Percentiles rank a stretch among this genome's conserved stretches.
These are phyloP conservation scores for Monotropa hypopitys DNA, from an alignment of 179 eudicot genomes.

Conservation along the genomic window DNA sequence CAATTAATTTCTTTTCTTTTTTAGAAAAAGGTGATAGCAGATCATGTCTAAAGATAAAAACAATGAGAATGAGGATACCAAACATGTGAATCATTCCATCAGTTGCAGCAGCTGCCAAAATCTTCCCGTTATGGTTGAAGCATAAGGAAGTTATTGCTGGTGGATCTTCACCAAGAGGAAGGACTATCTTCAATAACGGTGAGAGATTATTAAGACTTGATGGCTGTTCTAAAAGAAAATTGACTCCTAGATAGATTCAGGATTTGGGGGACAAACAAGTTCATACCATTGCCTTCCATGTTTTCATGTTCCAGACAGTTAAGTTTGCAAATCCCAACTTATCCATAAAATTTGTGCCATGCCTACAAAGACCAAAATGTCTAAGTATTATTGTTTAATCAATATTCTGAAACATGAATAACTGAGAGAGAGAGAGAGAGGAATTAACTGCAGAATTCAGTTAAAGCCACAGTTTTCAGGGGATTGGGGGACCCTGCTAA, in stretches of 20 bases:
- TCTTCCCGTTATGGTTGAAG: slow-evolving; percentile 94
- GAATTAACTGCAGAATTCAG: neutral
- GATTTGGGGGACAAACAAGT: slow-evolving; percentile 11
- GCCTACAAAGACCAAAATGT: slow-evolving; percentile 27
- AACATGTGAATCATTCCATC: slow-evolving; percentile 98
- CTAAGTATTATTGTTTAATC: neutral
- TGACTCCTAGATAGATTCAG: neutral
- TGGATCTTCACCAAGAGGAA: slow-evolving; percentile 97
- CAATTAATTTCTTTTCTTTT: neutral
- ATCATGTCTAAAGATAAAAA: neutral
- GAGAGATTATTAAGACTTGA: slow-evolving; percentile 19
- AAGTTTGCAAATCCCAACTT: slow-evolving; percentile 62
- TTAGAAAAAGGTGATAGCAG: neutral
- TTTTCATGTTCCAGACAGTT: slow-evolving; percentile 96
- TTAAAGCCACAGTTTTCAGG: neutral
- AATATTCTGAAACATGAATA: neutral
- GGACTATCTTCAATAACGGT: slow-evolving; percentile 76
- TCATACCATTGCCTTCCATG: slow-evolving; percentile 91
- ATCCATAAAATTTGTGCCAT: slow-evolving; percentile 36
- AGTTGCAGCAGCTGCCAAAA: slow-evolving; percentile 88
- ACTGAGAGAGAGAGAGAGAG: neutral
- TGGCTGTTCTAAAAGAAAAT: slow-evolving; percentile 6
- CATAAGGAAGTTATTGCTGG: slow-evolving; percentile 88
- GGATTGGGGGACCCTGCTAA: no score
- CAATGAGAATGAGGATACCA: slow-evolving; percentile 74